Conservation (phyloP, 805 yeast genomes). For the Suhomyces canberraensis region DNA sequence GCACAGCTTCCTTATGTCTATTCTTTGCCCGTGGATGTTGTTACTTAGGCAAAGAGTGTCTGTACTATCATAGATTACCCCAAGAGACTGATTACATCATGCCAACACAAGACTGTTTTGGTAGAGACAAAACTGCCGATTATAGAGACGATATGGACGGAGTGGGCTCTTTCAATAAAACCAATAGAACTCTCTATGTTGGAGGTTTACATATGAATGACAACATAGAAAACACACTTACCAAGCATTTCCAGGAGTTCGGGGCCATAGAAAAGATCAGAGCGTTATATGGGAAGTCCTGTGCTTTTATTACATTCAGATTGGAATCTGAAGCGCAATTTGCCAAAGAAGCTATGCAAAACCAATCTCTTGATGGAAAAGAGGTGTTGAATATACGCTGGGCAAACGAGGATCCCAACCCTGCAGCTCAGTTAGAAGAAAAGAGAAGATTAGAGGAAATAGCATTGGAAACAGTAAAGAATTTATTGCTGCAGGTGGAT, state of each 20-base stretch:
- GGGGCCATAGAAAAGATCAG: conserved; percentile 72
- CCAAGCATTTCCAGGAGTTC: conserved; percentile 60
- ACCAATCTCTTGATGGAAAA: conserved; percentile 58
- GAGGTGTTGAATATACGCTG: conserved; percentile 74
- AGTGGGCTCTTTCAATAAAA: conserved; percentile 70
- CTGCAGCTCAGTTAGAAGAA: conserved; percentile 51
- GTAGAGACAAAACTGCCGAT: conserved; percentile 77
- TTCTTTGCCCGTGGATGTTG: conserved; percentile 91
- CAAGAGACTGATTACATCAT: conserved; percentile 52
- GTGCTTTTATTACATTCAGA: conserved; percentile 75
- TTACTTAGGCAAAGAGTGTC: conserved; percentile 71
- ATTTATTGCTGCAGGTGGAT: conserved; percentile 34
- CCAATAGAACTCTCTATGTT: conserved; percentile 74
- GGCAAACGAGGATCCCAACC: conserved; percentile 90
- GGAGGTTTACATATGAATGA: conserved; percentile 51
- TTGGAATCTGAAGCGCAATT: conserved; percentile 81
- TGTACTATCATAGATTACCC: conserved; percentile 77
- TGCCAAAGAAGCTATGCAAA: conserved; percentile 92
- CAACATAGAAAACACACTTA: conserved; percentile 32
- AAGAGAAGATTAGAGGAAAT: conserved; percentile 48
- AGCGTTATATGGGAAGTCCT: conserved; percentile 56
- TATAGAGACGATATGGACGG: conserved; percentile 95
- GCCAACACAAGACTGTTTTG: conserved; percentile 83
- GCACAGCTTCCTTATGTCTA: conserved; percentile 59
- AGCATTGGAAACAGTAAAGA: conserved; percentile 52